These are phyloP conservation scores for Thalassiosira mediterranea DNA, from an alignment of 352 stramenopile species.

Conservation along the genomic window DNA sequence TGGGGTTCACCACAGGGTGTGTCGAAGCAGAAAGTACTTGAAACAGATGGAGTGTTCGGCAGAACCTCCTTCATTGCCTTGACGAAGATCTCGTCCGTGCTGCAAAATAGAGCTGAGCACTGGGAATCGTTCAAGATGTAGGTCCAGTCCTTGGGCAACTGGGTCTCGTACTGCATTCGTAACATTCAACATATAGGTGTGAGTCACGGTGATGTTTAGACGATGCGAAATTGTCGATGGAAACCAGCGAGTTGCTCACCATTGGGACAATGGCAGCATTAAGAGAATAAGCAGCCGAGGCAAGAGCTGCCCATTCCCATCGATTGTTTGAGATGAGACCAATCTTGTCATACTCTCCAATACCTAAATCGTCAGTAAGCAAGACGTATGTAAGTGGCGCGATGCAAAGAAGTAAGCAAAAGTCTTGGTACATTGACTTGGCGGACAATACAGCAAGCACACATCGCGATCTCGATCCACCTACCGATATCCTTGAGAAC, in stretches of 20 bases:
- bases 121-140: constrained; percentile 84
- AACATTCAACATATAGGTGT: no score
- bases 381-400: constrained; percentile 8
- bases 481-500: constrained; percentile 58
- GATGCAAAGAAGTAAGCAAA: constrained; percentile 13
- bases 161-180: constrained; percentile 77
- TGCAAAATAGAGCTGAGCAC: constrained; percentile 62
- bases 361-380: constrained; percentile 11
- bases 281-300: constrained; percentile 54
- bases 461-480: neutral
- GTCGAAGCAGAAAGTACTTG: constrained; percentile 59
- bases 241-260: no score
- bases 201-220: no score
- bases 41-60: constrained; percentile 37
- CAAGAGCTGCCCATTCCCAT: constrained; percentile 67
- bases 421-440: no score
- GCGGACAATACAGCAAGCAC: no score
- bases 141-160: constrained; percentile 77
- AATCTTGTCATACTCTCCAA: constrained; percentile 62
- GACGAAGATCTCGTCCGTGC: constrained; percentile 73
- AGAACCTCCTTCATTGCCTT: constrained; percentile 54
- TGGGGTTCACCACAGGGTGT: constrained; percentile 44
- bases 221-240: no score
- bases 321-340: constrained; percentile 79
- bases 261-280: constrained; percentile 69